Conservation (phyloP, 371 early-diverging fungal genomes). For the Haplosporangium sp. region DNA sequence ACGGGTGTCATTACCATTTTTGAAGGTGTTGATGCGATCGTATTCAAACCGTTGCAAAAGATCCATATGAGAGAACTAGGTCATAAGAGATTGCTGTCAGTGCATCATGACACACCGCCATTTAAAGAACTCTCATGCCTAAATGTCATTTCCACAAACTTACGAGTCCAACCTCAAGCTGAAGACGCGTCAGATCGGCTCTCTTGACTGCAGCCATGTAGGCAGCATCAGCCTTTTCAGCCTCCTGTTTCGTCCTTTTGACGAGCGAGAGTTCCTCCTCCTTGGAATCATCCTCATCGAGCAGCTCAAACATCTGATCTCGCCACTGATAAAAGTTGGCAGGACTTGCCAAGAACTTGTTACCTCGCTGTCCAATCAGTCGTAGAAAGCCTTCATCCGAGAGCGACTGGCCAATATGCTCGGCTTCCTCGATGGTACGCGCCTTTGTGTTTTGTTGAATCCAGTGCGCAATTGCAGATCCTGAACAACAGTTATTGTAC, state of each 20-base stretch:
- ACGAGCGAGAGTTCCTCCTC: slow-evolving; percentile 52
- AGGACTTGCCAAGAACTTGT: slow-evolving; percentile 71
- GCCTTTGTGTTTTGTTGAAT: slow-evolving; percentile 73
- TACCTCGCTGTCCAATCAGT: slow-evolving; percentile 78
- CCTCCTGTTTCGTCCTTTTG: slow-evolving; percentile 71
- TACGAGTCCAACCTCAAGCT: slow-evolving; percentile 77
- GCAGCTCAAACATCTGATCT: slow-evolving; percentile 59
- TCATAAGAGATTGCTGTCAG: slow-evolving; percentile 5
- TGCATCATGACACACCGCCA: too few species aligned
- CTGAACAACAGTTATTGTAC: slow-evolving; percentile 74
- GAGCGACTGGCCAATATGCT: slow-evolving; percentile 78
- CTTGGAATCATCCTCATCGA: slow-evolving; percentile 34
- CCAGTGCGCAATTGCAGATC: slow-evolving; percentile 79
- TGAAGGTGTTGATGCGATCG: slow-evolving; percentile 63
- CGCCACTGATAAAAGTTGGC: slow-evolving; percentile 81
- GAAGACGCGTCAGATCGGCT: slow-evolving; percentile 74
- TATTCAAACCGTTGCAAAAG: slow-evolving; percentile 70
- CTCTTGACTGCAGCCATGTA: slow-evolving; percentile 72
- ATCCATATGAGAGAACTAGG: slow-evolving; percentile 69
- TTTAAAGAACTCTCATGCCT: too few species aligned
- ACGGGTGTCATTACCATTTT: slow-evolving; percentile 57
- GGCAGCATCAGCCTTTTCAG: slow-evolving; percentile 70
- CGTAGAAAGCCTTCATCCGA: slow-evolving; percentile 73
- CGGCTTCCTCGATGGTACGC: slow-evolving; percentile 73
- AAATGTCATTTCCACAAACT: slow-evolving; percentile 40